Evolutionary conservation across 257 asterid species (phyloP).

Genomic region (Solanum chilense): DNA sequence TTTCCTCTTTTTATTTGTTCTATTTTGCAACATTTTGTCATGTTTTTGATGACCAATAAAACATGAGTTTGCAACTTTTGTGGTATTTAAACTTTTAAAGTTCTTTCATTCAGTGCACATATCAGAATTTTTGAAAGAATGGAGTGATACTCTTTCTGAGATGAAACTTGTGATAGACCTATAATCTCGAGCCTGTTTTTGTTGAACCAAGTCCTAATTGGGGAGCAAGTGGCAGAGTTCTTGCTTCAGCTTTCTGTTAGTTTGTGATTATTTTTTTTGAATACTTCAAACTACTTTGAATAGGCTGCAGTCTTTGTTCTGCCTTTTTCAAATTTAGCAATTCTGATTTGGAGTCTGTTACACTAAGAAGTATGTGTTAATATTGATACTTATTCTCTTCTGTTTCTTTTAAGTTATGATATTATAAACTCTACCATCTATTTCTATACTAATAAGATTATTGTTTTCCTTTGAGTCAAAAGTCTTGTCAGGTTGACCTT

Average conservation of each 20-base stretch:
- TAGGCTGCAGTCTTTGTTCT: neutral
- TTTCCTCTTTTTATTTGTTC: neutral
- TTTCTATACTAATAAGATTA: neutral
- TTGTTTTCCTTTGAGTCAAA: conserved; percentile 10
- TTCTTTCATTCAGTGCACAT: neutral
- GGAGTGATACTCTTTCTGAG: neutral
- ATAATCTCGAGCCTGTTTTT: neutral
- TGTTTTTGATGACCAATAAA: neutral
- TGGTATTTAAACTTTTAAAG: neutral
- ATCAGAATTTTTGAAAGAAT: neutral
- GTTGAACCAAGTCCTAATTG: neutral
- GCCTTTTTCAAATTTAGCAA: neutral
- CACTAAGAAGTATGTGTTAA: neutral
- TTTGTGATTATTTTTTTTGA: neutral
- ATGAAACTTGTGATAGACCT: neutral
- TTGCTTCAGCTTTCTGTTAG: neutral
- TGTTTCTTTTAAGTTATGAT: neutral
- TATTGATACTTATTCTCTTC: neutral
- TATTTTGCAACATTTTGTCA: neutral
- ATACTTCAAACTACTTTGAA: neutral
- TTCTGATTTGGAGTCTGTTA: neutral
- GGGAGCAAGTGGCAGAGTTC: neutral
- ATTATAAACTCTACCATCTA: neutral
- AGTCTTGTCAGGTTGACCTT: conserved; percentile 99
- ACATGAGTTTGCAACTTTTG: neutral